A percentile compares a stretch with the other conserved stretches of the same genome.
phyloP scores from a whole-genome alignment of 306 rosid species.

The Leucaena leucocephala region DNA sequence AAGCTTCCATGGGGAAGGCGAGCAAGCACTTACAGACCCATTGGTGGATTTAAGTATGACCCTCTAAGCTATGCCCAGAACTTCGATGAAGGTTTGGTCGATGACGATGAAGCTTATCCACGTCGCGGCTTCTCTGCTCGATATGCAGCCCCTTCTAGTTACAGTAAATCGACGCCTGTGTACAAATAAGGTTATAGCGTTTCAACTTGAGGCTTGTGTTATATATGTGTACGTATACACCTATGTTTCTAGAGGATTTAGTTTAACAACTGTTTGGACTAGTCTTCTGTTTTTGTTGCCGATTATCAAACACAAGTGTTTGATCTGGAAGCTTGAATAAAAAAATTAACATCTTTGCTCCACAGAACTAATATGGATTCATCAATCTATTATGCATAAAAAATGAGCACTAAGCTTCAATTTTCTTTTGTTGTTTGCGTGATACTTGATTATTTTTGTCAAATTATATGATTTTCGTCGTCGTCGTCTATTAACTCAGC shows the following conservation, averaged over 20 bases:
- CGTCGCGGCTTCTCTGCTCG: conserved; percentile 65
- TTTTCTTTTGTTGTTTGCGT: background rate
- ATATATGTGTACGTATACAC: background rate
- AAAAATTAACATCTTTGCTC: no score
- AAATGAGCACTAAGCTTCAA: background rate
- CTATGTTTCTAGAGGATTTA: conserved; percentile 3
- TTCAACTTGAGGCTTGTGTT: background rate
- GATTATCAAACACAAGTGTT: background rate
- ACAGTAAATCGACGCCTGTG: conserved; percentile 46
- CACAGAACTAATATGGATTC: no score
- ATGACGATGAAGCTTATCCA: conserved; percentile 40
- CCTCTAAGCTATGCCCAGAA: conserved; percentile 77
- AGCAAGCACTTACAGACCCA: conserved; percentile 36
- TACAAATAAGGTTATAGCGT: conserved; percentile 26
- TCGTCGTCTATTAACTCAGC: background rate
- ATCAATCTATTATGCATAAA: no score
- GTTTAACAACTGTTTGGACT: background rate
- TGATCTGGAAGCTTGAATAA: background rate
- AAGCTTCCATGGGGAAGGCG: conserved; percentile 60
- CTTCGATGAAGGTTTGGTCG: conserved; percentile 66
- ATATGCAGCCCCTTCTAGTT: conserved; percentile 53
- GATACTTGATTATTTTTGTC: no score
- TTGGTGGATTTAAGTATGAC: conserved; percentile 62
- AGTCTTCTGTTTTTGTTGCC: background rate
- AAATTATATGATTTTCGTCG: background rate